Evolutionary conservation across 2,329 filamentous ascomycete genomes (phyloP), one percentile per base, ranked within the genome.

Genomic region (Fusarium beomiforme): DNA sequence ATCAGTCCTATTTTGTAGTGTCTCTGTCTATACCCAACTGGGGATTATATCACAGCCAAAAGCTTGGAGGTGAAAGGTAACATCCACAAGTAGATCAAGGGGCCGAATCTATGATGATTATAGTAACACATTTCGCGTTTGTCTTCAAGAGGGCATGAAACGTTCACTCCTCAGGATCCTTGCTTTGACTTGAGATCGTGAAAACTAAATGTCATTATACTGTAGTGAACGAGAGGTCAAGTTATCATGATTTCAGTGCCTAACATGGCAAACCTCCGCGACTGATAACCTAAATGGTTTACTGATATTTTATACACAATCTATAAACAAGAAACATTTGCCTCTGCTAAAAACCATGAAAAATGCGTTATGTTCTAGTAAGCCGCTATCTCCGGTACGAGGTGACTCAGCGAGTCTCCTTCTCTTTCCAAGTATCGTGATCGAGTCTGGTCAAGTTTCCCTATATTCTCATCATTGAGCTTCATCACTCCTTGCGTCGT

Each of bases 401-500:
- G 24, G 47, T 16, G 37, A 24, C 31, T 24, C 47, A 33, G 13
- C 5, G 17, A 37, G 21, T 24, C 31, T 51, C 13, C 24, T 7
- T 13, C 26, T 41, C 14, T 8, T 37, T 9, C n/a, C 24, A 11
- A 41, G 24, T 7, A 29, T 19, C 17, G 8, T n/a, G 12, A 21
- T 47, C n/a, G 9, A 17, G 7, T 44, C 21, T 39, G 26, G 21
- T 41, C n/a, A 39, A 19, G 17, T 7, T 29, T 63, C 12, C 8
- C 33, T 31, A 5, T 26, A 17, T 26, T 39, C 29, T 36, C 19
- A 26, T 23, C 16, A 10, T 24, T 26, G 24, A 72, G 26, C 6
- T 19, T 21, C 33, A 56, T 54, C 12, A 72, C 57, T 42, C 72
- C 58, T 33, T 16, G 41, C 8, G 8, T 68, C 26, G 44, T 49